phyloP scores from a whole-genome alignment of 2,329 filamentous ascomycete genomes.

The Arthrobotrys entomopaga region DNA sequence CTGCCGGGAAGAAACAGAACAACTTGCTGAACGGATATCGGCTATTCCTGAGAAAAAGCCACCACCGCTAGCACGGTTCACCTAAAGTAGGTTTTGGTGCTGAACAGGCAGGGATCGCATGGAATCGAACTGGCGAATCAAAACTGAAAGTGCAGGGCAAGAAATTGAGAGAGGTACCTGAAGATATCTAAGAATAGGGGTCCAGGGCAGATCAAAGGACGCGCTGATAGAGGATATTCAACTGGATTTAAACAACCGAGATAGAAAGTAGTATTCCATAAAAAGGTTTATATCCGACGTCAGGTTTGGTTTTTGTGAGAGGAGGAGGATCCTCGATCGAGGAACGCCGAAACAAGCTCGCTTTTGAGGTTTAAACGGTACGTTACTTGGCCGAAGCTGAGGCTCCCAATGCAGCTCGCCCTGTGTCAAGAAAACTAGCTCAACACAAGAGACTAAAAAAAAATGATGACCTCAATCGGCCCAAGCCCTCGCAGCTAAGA shows the following conservation, averaged over 20 bases:
- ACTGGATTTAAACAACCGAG: neutral
- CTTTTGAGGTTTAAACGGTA: no score
- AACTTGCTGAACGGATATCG: neutral
- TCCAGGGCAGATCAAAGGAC: neutral
- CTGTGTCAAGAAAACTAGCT: no score
- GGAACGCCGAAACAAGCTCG: no score
- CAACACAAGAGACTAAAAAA: no score
- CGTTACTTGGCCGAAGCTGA: no score
- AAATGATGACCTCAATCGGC: no score
- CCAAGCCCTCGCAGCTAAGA: no score
- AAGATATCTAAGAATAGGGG: slow-evolving; percentile 42
- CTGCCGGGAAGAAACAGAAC: slow-evolving; percentile 2
- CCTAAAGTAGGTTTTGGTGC: neutral
- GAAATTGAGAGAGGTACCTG: slow-evolving; percentile 25
- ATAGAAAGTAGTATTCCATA: neutral
- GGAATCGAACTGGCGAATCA: slow-evolving; percentile 24
- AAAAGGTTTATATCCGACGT: no score
- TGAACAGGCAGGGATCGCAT: slow-evolving; percentile 24
- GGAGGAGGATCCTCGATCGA: no score
- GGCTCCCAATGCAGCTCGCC: no score
- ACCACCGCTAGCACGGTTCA: neutral
- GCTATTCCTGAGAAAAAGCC: neutral
- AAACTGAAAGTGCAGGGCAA: slow-evolving; percentile 10
- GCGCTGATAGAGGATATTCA: neutral
- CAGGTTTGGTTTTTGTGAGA: no score